These are phyloP conservation scores for Liquidambar formosana DNA, from an alignment of 164 flowering plant species.

Conservation along the genomic window DNA sequence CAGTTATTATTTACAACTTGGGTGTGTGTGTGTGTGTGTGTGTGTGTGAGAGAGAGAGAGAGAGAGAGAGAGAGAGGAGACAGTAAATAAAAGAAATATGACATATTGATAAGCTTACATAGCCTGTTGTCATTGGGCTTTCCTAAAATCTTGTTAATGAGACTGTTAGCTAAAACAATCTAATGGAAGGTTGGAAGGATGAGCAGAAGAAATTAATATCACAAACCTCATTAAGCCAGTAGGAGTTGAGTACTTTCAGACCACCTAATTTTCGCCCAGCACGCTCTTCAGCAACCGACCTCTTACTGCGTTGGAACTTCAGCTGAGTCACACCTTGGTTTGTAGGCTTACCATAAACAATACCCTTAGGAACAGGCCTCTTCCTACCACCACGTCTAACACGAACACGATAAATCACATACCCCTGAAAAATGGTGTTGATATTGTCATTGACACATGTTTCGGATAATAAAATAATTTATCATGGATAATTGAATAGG, in stretches of 20 bases:
- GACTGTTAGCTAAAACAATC: no score
- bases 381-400: slow-evolving; percentile 17
- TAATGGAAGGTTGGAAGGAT: no score
- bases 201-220: no score
- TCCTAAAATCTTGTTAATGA: no score
- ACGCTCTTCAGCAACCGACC: slow-evolving; percentile 13
- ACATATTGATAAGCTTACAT: no score
- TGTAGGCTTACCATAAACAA: slow-evolving; percentile 16
- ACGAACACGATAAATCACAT: slow-evolving; percentile 13
- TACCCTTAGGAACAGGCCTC: slow-evolving; percentile 13
- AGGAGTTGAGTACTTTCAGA: slow-evolving; percentile 15
- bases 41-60: no score
- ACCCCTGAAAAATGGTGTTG: slow-evolving; percentile 3
- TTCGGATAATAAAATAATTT: background rate
- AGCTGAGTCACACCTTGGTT: slow-evolving; percentile 17
- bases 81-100: no score
- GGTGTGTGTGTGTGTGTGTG: no score
- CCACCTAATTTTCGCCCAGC: slow-evolving; percentile 10
- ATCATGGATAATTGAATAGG: no score
- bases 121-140: no score
- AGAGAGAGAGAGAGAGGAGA: no score
- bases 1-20: background rate
- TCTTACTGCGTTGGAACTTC: slow-evolving; percentile 16
- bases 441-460: background rate
- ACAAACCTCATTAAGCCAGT: slow-evolving; percentile 17